These are phyloP conservation scores for Xanthoconium purpureum DNA, from an alignment of 768 basidiomycete species.

Conservation along the genomic window DNA sequence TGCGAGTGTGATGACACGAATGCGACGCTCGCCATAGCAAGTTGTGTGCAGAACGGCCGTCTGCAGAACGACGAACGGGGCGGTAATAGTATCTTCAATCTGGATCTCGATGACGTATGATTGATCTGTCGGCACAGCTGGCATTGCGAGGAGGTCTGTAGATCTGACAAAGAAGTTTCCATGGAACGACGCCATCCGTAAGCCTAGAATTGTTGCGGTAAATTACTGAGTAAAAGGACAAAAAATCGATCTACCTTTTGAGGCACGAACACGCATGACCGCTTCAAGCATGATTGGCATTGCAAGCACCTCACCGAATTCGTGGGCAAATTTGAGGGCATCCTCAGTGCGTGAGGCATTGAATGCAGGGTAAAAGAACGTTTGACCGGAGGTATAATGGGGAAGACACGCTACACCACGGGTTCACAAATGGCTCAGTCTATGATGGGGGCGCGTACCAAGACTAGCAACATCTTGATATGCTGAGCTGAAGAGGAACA, in stretches of 20 bases:
- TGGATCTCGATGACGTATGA: constrained; percentile 95
- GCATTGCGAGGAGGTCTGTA: constrained; percentile 93
- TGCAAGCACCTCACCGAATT: constrained; percentile 90
- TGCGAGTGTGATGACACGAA: constrained; percentile 85
- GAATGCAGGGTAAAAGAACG: constrained; percentile 98
- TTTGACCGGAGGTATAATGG: constrained; percentile 96
- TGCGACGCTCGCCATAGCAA: constrained; percentile 88
- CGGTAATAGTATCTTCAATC: constrained; percentile 89
- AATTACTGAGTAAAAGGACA: not conserved
- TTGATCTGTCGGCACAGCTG: constrained; percentile 94
- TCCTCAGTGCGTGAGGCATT: constrained; percentile 93
- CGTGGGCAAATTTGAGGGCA: constrained; percentile 96
- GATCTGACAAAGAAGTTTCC: constrained; percentile 99
- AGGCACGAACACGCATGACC: constrained; percentile 97
- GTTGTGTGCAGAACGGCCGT: constrained; percentile 94
- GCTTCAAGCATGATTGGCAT: constrained; percentile 96
- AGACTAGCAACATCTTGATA: constrained; percentile 97
- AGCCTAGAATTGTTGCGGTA: constrained; percentile 42
- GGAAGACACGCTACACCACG: constrained; percentile 72
- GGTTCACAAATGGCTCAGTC: not conserved
- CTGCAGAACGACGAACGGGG: constrained; percentile 91
- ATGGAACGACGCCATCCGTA: constrained; percentile 97
- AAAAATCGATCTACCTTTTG: constrained; percentile 59
- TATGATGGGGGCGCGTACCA: constrained; percentile 40
- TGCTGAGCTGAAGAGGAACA: constrained; percentile 94